A percentile compares a stretch with the other conserved stretches of the same genome.
phyloP scores from a whole-genome alignment of 176 grass and related monocot species.

The Rhipidocladum racemiflorum region DNA sequence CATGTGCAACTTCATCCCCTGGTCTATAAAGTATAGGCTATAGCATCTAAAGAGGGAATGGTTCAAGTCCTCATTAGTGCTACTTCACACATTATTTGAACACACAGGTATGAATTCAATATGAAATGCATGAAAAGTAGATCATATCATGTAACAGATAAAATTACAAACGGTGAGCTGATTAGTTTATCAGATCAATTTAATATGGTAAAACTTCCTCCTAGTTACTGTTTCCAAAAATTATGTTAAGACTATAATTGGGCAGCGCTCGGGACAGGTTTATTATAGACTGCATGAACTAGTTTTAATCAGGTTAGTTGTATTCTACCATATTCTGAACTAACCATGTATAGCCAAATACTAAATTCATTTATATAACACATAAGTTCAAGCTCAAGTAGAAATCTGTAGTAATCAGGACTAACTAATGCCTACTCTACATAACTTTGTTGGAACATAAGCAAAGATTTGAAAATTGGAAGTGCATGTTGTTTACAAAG shows the following conservation, averaged over 20 bases:
- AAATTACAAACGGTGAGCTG: not conserved
- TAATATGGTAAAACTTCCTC: not conserved
- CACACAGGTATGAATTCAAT: not conserved
- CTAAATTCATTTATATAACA: constrained; percentile 14
- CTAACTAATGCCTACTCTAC: constrained; percentile 6
- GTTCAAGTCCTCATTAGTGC: not conserved
- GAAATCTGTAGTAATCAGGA: not conserved
- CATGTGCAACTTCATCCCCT: constrained; percentile 7
- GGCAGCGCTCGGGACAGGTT: not conserved
- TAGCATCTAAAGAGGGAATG: not conserved
- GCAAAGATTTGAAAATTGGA: not conserved
- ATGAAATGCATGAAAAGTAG: not conserved
- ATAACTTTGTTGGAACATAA: not conserved
- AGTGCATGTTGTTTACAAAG: not conserved
- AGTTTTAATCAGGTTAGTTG: not conserved
- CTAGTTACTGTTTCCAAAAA: not conserved
- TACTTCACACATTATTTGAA: constrained; percentile 2
- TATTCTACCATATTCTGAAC: constrained; percentile 3
- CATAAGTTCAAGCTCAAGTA: not conserved
- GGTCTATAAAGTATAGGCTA: not conserved
- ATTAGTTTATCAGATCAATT: constrained; percentile 9
- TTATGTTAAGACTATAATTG: not conserved
- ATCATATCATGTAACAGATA: not conserved
- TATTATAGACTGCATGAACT: not conserved
- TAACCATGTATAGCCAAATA: not conserved